phyloP scores from a whole-genome alignment of 352 stramenopile species.

The Phytopythium kandeliae region DNA sequence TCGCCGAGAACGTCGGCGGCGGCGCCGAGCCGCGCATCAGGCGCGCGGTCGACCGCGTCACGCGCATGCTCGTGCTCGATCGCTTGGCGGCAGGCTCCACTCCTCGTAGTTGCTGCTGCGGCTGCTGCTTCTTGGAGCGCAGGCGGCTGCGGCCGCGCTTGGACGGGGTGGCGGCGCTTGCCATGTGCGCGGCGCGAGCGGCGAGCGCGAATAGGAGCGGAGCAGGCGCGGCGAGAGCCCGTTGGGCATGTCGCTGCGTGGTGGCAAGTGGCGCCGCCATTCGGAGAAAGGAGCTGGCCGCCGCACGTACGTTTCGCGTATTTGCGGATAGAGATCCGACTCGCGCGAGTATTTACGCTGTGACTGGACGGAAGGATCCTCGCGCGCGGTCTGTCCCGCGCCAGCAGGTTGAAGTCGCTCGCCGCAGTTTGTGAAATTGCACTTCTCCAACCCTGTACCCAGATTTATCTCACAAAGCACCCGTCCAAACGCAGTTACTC shows the following conservation, averaged over 20 bases:
- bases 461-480: too few relatives aligned
- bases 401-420: too few relatives aligned
- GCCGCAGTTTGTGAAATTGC: too few relatives aligned
- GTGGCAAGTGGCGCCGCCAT: neutral
- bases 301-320: too few relatives aligned
- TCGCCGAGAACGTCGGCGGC: neutral
- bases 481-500: too few relatives aligned
- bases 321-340: too few relatives aligned
- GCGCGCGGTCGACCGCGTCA: neutral
- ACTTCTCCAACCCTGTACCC: too few relatives aligned
- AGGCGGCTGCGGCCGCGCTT: neutral
- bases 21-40: neutral
- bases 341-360: too few relatives aligned
- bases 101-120: too few relatives aligned
- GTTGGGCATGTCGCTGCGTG: neutral
- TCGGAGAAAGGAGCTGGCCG: neutral
- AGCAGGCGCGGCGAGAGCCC: neutral
- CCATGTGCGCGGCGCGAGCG: neutral
- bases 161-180: neutral
- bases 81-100: too few relatives aligned
- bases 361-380: too few relatives aligned
- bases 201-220: conserved; percentile 1
- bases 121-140: neutral
- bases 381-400: too few relatives aligned
- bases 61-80: neutral